These are phyloP conservation scores for Suillus discolor DNA, from an alignment of 768 basidiomycete species.

Conservation along the genomic window DNA sequence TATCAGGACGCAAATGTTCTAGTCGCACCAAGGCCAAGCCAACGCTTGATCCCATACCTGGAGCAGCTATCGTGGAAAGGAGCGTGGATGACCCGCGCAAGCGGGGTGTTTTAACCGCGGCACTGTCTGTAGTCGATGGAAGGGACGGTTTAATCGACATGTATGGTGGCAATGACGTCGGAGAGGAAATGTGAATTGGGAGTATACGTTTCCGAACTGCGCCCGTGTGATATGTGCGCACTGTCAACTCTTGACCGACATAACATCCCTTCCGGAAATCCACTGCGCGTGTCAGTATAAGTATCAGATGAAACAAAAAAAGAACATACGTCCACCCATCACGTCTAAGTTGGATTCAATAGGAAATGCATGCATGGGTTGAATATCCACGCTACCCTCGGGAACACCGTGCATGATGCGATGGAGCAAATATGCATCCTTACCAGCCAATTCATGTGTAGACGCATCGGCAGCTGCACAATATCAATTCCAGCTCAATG, in stretches of 20 bases:
- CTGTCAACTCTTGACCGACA: slow-evolving; percentile 96
- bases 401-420: slow-evolving; percentile 84
- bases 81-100: slow-evolving; percentile 78
- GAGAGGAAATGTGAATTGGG: slow-evolving; percentile 65
- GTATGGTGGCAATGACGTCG: slow-evolving; percentile 23
- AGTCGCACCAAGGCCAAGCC: slow-evolving; percentile 82
- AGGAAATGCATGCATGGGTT: slow-evolving; percentile 79
- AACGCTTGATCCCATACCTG: slow-evolving; percentile 39
- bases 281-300: slow-evolving; percentile 48
- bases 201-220: slow-evolving; percentile 87
- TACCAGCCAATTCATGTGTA: slow-evolving; percentile 54
- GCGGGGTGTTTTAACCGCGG: slow-evolving; percentile 44
- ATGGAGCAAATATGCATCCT: slow-evolving; percentile 72
- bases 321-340: slow-evolving; percentile 84
- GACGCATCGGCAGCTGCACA: slow-evolving; percentile 52
- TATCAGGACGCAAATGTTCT: slow-evolving; percentile 56
- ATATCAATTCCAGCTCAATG: slow-evolving; percentile 8
- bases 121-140: slow-evolving; percentile 27
- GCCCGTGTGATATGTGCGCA: slow-evolving; percentile 95
- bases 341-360: slow-evolving; percentile 94
- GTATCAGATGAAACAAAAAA: background rate
- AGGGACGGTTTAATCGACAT: slow-evolving; percentile 28
- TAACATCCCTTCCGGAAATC: slow-evolving; percentile 99
- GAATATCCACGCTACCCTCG: slow-evolving; percentile 80
- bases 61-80: slow-evolving; percentile 51